Base-by-base conservation (phyloP, 169 alveolate genomes). In the Eimeria zaria region DNA sequence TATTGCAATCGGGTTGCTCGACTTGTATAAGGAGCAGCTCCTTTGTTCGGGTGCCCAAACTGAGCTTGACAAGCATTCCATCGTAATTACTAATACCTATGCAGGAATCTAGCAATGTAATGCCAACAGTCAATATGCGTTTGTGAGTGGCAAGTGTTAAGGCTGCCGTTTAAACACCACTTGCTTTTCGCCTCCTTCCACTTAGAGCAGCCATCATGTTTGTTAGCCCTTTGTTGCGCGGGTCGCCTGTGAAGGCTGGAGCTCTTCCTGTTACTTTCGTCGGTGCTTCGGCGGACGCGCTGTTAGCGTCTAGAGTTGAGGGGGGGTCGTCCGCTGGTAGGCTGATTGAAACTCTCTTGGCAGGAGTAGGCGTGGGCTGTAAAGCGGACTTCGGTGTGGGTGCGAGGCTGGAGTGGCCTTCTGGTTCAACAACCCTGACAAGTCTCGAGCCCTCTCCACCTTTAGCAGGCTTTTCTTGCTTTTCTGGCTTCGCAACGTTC, bases 161-260 rank as follows among this genome's bases (percentile, higher is more conserved):
- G 46, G 8, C 80, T 69, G 8, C 30, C 69, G 41, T 83, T 33
- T 74, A 90, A 53, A 60, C 39, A 55, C 76, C 95, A 5, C 81
- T 64, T 2, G 41, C 58, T 51, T 90, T 60, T 7, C 92, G 92
- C 60, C 96, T 73, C 27, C 95, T 60, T 30, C 97, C 74, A 11
- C 76, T 44, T 33, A 95, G 74, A 16, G 97, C 95, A 53, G 95
- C 96, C 60, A 94, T 46, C 97, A 95, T 95, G 73, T 88, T 95
- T 22, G 93, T 55, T n/a, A 95, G 88, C 36, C 97, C 97, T 41
- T 95, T 95, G 41, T 95, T 94, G 91, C 97, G 85, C 33, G 97
- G 97, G 71, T 95, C 96, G 22, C 97, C 97, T 20, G 93, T 83
- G 64, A 95, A 95, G 24, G 97, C 97, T 16, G 97, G 97, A n/a